Evolutionary conservation across 2,329 filamentous ascomycete genomes (phyloP).

Genomic region (Fusarium hostae): DNA sequence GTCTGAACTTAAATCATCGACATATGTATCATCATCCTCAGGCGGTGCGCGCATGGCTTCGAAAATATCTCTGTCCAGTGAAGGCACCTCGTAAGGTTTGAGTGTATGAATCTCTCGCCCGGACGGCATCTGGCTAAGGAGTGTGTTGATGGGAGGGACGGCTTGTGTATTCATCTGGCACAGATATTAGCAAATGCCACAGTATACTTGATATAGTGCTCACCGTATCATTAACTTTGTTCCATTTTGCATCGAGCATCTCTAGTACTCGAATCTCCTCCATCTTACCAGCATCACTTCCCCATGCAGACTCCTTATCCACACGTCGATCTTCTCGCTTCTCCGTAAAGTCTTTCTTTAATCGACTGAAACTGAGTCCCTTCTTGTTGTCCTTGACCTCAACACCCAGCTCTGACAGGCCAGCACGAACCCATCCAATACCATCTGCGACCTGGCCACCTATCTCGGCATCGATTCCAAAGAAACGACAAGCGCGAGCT

Average conservation of each 20-base stretch:
- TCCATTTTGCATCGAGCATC: slow-evolving; percentile 90
- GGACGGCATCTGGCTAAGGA: slow-evolving; percentile 84
- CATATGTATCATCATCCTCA: slow-evolving; percentile 49
- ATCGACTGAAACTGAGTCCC: slow-evolving; percentile 66
- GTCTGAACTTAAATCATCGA: slow-evolving; percentile 53
- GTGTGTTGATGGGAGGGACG: slow-evolving; percentile 76
- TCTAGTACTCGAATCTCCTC: slow-evolving; percentile 89
- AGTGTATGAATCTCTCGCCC: slow-evolving; percentile 86
- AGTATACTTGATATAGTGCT: slow-evolving; percentile 41
- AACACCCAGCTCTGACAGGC: slow-evolving; percentile 78
- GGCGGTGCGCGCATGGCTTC: slow-evolving; percentile 64
- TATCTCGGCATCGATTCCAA: slow-evolving; percentile 88
- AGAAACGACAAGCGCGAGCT: slow-evolving; percentile 88
- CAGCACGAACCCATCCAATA: slow-evolving; percentile 87
- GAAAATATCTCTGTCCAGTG: slow-evolving; percentile 72
- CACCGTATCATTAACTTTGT: slow-evolving; percentile 91
- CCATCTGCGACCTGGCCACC: slow-evolving; percentile 83
- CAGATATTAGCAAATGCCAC: slow-evolving; percentile 7
- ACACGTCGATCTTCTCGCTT: slow-evolving; percentile 82
- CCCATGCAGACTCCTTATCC: slow-evolving; percentile 79
- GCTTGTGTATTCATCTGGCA: slow-evolving; percentile 79
- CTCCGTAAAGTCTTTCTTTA: slow-evolving; percentile 81
- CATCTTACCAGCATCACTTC: slow-evolving; percentile 82
- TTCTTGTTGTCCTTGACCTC: slow-evolving; percentile 63
- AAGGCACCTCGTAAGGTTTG: slow-evolving; percentile 73